A percentile compares a stretch with the other conserved stretches of the same genome.
phyloP scores from a whole-genome alignment of 805 yeast species.

The Blastobotrys attinorum region DNA sequence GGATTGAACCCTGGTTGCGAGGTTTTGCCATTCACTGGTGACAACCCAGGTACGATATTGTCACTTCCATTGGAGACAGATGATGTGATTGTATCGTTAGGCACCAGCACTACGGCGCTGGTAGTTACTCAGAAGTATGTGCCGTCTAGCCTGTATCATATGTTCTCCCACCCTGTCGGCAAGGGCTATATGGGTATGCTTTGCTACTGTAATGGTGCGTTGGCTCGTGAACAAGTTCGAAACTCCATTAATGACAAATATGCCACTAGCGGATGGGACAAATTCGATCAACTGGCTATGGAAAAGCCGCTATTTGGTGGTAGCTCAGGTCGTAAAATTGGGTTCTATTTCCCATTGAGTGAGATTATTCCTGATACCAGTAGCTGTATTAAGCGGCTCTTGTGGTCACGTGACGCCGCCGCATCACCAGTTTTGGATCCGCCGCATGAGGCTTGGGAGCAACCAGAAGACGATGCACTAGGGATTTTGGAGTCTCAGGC shows the following conservation, averaged over 20 bases:
- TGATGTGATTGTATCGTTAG: conserved; percentile 75
- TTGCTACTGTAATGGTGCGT: conserved; percentile 84
- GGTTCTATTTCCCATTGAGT: conserved; percentile 81
- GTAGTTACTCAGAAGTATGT: conserved; percentile 68
- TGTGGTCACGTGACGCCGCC: conserved; percentile 3
- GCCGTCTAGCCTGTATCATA: conserved; percentile 76
- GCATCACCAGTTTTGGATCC: neutral
- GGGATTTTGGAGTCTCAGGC: conserved; percentile 85
- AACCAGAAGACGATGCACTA: conserved; percentile 52
- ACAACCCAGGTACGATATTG: conserved; percentile 80
- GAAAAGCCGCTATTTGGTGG: neutral
- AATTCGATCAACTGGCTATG: conserved; percentile 19
- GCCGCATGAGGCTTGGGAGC: conserved; percentile 24
- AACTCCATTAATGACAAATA: conserved; percentile 48
- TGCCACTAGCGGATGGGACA: conserved; percentile 24
- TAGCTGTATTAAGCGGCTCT: conserved; percentile 27
- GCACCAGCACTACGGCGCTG: conserved; percentile 86
- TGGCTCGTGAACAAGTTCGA: conserved; percentile 73
- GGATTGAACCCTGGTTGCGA: conserved; percentile 49
- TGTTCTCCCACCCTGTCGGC: conserved; percentile 81
- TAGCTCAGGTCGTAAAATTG: conserved; percentile 31
- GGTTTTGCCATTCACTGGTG: conserved; percentile 79
- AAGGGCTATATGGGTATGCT: conserved; percentile 89
- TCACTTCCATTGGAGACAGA: conserved; percentile 69
- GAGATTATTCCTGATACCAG: conserved; percentile 82